Evolutionary conservation across 2,329 filamentous ascomycete genomes (phyloP).

Genomic region (Diaporthe eres): DNA sequence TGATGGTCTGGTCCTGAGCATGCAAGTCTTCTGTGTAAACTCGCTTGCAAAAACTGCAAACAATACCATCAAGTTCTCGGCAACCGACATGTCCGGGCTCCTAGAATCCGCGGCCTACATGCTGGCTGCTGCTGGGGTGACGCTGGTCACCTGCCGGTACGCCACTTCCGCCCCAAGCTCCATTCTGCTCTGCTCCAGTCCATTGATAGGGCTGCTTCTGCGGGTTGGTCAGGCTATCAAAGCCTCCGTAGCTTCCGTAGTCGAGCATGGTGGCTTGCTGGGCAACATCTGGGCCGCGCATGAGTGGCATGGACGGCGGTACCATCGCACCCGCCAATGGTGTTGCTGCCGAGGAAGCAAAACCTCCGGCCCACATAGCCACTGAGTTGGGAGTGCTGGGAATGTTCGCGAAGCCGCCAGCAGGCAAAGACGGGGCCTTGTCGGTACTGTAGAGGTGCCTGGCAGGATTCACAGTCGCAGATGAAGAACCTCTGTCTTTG

Average conservation of each 20-base stretch:
- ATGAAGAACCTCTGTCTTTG: neutral
- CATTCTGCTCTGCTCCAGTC: neutral
- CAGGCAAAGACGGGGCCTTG: neutral
- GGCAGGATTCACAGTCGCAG: neutral
- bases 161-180: neutral
- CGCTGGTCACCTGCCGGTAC: neutral
- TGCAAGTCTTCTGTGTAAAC: neutral
- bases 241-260: slow-evolving; percentile 14
- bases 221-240: neutral
- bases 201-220: neutral
- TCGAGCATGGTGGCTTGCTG: slow-evolving; percentile 4
- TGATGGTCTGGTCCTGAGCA: neutral
- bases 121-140: neutral
- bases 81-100: neutral
- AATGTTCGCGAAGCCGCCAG: neutral
- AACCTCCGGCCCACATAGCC: slow-evolving; percentile 23
- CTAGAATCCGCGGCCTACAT: neutral
- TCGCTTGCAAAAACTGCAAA: neutral
- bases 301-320: neutral
- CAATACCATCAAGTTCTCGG: neutral
- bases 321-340: neutral
- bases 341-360: slow-evolving; percentile 5
- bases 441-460: neutral
- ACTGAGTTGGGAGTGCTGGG: slow-evolving; percentile 2
- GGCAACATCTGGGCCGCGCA: neutral